phyloP scores from a whole-genome alignment of 192 early-diverging fungal species.

The Spizellomyces sp. region DNA sequence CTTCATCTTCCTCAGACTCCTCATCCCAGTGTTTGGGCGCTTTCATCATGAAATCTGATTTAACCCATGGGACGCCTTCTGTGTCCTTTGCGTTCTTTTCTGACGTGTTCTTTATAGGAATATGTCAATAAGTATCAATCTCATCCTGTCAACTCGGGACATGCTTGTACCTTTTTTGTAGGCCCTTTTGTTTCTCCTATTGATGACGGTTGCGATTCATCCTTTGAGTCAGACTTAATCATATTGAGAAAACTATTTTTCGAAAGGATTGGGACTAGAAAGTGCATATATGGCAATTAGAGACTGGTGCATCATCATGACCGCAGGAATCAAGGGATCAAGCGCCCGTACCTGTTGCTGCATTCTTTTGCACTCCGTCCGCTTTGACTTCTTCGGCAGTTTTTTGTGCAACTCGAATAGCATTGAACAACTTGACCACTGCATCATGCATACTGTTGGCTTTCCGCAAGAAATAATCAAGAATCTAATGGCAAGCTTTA shows the following conservation, averaged over 20 bases:
- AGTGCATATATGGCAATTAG: slow-evolving; percentile 6
- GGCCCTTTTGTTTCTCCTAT: no score
- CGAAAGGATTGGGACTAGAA: slow-evolving; percentile 20
- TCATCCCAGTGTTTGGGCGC: slow-evolving; percentile 48
- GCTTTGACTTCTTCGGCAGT: slow-evolving; percentile 65
- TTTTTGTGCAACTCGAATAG: slow-evolving; percentile 86
- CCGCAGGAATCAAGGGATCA: background rate
- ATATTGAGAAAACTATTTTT: slow-evolving; percentile 35
- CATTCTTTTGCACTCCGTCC: slow-evolving; percentile 49
- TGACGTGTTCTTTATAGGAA: background rate
- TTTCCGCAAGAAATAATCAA: background rate
- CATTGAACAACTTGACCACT: slow-evolving; percentile 96
- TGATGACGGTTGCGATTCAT: background rate
- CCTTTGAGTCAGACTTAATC: slow-evolving; percentile 14
- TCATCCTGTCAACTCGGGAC: no score
- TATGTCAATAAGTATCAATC: no score
- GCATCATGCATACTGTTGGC: slow-evolving; percentile 15
- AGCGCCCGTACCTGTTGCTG: slow-evolving; percentile 2
- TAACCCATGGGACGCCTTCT: slow-evolving; percentile 27
- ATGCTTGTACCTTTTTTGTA: background rate
- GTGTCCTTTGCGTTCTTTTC: slow-evolving; percentile 1
- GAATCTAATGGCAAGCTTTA: slow-evolving; percentile 16
- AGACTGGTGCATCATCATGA: background rate
- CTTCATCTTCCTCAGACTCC: slow-evolving; percentile 37
- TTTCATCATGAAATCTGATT: slow-evolving; percentile 37